phyloP scores from a whole-genome alignment of 768 basidiomycete species.

The Phallus indusiatus region DNA sequence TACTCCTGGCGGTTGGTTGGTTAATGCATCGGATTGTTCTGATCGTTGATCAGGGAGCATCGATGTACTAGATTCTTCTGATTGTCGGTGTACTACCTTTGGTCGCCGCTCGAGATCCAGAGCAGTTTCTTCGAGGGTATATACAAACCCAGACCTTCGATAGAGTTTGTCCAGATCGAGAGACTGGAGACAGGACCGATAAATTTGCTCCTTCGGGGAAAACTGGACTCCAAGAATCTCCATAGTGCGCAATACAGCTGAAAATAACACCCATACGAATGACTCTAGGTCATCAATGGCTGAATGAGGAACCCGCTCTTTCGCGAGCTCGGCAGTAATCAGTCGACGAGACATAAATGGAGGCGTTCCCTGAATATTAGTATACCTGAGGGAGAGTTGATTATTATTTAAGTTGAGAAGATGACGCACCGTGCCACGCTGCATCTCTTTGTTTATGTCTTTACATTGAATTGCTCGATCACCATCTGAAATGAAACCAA shows the following conservation, averaged over 20 bases:
- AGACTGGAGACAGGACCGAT: not conserved
- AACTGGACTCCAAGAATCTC: not conserved
- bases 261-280: constrained; percentile 1
- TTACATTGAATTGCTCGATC: not conserved
- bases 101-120: no score
- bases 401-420: no score
- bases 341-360: not conserved
- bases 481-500: not conserved
- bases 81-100: no score
- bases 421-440: not conserved
- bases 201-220: not conserved
- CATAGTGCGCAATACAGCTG: not conserved
- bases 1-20: not conserved
- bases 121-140: no score
- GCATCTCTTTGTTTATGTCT: not conserved
- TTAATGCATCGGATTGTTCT: not conserved
- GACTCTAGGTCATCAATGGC: constrained; percentile 5
- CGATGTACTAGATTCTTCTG: no score
- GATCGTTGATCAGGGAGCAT: not conserved
- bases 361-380: not conserved
- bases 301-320: not conserved
- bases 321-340: not conserved
- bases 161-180: not conserved
- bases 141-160: not conserved
- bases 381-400: not conserved